phyloP scores from a whole-genome alignment of 805 yeast species.

The Wickerhamomyces ciferrii region DNA sequence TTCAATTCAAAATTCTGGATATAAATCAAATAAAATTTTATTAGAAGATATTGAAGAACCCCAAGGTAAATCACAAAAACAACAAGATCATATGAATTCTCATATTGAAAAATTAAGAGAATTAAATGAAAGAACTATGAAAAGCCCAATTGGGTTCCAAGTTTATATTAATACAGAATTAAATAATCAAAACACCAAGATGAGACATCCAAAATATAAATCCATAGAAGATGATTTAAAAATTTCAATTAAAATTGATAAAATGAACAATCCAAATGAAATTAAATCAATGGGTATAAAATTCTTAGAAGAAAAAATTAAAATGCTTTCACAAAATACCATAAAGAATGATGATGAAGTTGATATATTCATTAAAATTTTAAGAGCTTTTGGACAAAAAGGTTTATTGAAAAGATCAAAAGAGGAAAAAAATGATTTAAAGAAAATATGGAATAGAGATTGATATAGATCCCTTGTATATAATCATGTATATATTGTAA shows the following conservation, averaged over 20 bases:
- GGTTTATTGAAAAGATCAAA: conserved; percentile 16
- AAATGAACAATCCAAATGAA: conserved; percentile 10
- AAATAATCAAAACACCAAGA: conserved; percentile 22
- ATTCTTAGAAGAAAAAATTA: conserved; percentile 20
- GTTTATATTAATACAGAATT: conserved; percentile 30
- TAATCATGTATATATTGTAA: not conserved
- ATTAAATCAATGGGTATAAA: conserved; percentile 16
- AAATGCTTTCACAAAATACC: conserved; percentile 20
- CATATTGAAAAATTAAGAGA: conserved; percentile 15
- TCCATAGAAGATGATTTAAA: conserved; percentile 27
- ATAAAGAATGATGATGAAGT: conserved; percentile 13
- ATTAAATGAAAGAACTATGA: conserved; percentile 15
- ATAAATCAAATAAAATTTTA: conserved; percentile 5
- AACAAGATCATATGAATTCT: not conserved
- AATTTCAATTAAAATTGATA: conserved; percentile 22
- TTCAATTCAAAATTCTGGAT: conserved; percentile 12
- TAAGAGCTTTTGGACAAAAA: conserved; percentile 24
- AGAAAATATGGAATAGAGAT: conserved; percentile 15
- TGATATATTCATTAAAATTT: conserved; percentile 13
- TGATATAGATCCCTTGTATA: not conserved
- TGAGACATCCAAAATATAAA: conserved; percentile 18
- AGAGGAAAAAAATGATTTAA: not conserved
- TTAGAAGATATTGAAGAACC: conserved; percentile 1
- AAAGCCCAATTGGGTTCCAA: conserved; percentile 31
- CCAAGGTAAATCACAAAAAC: not conserved